Evolutionary conservation across 495 filamentous ascomycete species (phyloP), one percentile per base, ranked within the genome.

Genomic region (Aspergillus taichungensis): DNA sequence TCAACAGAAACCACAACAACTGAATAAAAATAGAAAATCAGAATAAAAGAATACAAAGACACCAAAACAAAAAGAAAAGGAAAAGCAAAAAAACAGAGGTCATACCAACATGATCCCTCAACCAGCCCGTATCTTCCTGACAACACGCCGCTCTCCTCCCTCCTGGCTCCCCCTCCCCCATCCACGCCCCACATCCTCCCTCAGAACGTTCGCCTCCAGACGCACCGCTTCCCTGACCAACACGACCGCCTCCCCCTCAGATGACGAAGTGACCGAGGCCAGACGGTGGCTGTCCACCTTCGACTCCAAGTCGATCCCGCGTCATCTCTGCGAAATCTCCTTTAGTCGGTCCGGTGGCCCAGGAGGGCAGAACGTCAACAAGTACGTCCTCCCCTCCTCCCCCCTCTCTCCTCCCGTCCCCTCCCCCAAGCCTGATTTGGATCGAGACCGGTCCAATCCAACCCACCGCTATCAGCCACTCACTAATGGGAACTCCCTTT

Each of bases 361-460:
- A 8, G 92, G 92, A 13, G 92, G 92, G 6, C 92, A 98, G 58
- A 91, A 96, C 67, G 87, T 92, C 36, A 98, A 98, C 65, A 96
- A 95, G 91, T 96, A 71, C 49, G 79, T 72, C 47, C 40, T 35
- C 31, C 31, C 45, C 30, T 31, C 37, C 45, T 30, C 14, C 36
- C 39, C 13, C 34, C 18, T 34, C 18, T 12, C 30, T 40, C 13
- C 14, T n/a, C n/a, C n/a, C 30, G 9, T 34, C 12, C 4, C 28
- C 12, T 1, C 28, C 13, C 35, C 11, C 10, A 8, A 13, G 11
- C 14, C 12, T 38, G 12, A n/a, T n/a, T n/a, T n/a, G n/a, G n/a
- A n/a, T n/a, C n/a, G n/a, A n/a, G 33, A 29, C 24, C 40, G 12
- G 43, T 42, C 30, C 30, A 30, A 40, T 41, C 28, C 11, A 6